These are phyloP conservation scores for Pseudoneurospora amorphoporcata DNA, from an alignment of 495 filamentous ascomycete species.

Conservation along the genomic window DNA sequence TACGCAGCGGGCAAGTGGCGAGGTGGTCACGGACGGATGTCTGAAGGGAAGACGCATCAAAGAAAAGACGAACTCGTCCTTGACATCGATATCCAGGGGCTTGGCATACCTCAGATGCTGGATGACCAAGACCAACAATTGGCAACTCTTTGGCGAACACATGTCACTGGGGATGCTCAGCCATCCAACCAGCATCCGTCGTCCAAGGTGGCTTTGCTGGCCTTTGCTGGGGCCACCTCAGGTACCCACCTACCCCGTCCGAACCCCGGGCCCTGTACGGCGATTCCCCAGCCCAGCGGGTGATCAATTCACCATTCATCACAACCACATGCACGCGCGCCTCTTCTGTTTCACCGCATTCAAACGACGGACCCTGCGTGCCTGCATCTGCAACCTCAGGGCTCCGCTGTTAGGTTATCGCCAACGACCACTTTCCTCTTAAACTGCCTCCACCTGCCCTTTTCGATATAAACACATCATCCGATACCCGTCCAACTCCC, in stretches of 20 bases:
- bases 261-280: not conserved
- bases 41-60: not conserved
- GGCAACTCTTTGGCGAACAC: not conserved
- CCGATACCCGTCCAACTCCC: not conserved
- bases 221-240: not conserved
- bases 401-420: not conserved
- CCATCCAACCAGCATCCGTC: not conserved
- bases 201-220: not conserved
- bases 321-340: not conserved
- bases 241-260: not conserved
- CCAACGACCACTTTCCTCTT: not conserved
- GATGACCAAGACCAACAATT: not conserved
- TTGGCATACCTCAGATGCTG: not conserved
- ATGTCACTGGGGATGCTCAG: not conserved
- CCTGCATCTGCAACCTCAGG: not conserved
- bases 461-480: not conserved
- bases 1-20: not conserved
- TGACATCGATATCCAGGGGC: not conserved
- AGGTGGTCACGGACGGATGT: not conserved
- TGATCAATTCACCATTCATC: not conserved
- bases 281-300: not conserved
- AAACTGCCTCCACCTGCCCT: not conserved
- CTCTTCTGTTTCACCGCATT: not conserved
- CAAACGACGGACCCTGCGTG: not conserved
- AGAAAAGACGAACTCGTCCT: not conserved